Base-by-base conservation (phyloP, 2,329 filamentous ascomycete species). In the Achaetomium macrosporum region DNA sequence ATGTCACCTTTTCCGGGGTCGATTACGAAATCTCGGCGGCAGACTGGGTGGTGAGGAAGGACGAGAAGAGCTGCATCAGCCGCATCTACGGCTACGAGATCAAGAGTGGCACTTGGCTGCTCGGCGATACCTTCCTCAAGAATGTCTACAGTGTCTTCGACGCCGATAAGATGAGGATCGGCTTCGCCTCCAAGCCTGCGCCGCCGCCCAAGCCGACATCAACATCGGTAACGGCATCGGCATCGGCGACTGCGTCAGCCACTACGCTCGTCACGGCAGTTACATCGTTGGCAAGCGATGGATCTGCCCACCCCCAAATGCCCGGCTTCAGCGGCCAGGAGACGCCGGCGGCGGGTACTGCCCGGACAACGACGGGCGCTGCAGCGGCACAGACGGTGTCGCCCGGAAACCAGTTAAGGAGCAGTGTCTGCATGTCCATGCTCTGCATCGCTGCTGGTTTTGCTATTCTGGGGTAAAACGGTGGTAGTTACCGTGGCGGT, bases 131-230 rank as follows among this genome's bases (percentile, higher is more conserved):
- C 1, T 95, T 95, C 62, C 71, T 96, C 56, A 95, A 95, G 73
- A 95, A 95, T 61, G 90, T 95, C 15, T 95, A 95, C 65, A 76
- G 82, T 1, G 84, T 93, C 20, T 95, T 95, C 66, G 90, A 96
- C 66, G 81, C 81, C 49, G 89, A 92, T 57, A 65, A 82, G 58
- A 70, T 68, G 41, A 78, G 77, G 47, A 81, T 90, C 58, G 87
- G 72, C 13, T 72, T 74, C 52, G 71, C 71, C 36, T 59, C 64
- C 42, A 71, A 69, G 51, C 57, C 65, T 20, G 54, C 59, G 13
- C 44, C 59, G 11, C 53, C 63, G 25, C 44, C 57, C 7, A 59
- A 55, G 43, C 37, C 57, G 37, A 63, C 61, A 2, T 49, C 62
- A 9, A 57, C 61, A 3, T 51, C 62, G 9, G 59, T 25, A 4